phyloP scores from a whole-genome alignment of 495 filamentous ascomycete species.

The Lindgomyces ingoldianus region DNA sequence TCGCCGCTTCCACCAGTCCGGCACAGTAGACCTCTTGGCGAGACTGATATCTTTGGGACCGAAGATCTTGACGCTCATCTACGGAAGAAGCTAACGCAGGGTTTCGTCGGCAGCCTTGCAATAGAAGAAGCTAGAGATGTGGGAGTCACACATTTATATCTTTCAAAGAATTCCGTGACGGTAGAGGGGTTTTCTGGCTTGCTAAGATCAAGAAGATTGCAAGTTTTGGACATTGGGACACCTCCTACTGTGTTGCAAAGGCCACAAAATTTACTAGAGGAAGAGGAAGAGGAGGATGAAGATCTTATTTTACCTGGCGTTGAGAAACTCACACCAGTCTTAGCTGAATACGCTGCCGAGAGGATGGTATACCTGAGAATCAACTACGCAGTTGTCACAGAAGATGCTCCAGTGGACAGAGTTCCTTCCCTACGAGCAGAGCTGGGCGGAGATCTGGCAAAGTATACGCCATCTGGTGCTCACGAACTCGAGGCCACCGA shows the following conservation, averaged over 20 bases:
- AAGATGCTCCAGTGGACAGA: slow-evolving; percentile 47
- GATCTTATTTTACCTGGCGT: slow-evolving; percentile 49
- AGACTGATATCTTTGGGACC: slow-evolving; percentile 40
- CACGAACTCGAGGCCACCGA: slow-evolving; percentile 36
- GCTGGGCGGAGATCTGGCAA: slow-evolving; percentile 20
- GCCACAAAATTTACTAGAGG: neutral
- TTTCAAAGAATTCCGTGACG: slow-evolving; percentile 46
- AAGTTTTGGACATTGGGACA: slow-evolving; percentile 55
- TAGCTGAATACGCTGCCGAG: slow-evolving; percentile 51
- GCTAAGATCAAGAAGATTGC: slow-evolving; percentile 52
- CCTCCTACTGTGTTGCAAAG: slow-evolving; percentile 3
- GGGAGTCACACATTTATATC: slow-evolving; percentile 62
- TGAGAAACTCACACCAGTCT: slow-evolving; percentile 57
- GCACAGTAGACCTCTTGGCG: slow-evolving; percentile 36
- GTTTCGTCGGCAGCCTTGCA: slow-evolving; percentile 53
- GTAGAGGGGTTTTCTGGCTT: slow-evolving; percentile 59
- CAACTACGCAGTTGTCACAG: slow-evolving; percentile 59
- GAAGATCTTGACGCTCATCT: slow-evolving; percentile 55
- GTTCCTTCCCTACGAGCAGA: slow-evolving; percentile 22
- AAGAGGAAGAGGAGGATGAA: slow-evolving; percentile 28
- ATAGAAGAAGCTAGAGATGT: slow-evolving; percentile 55
- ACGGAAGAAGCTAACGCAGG: slow-evolving; percentile 52
- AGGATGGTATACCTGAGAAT: slow-evolving; percentile 58
- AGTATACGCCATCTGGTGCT: slow-evolving; percentile 27
- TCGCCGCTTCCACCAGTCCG: slow-evolving; percentile 14